Conservation (phyloP, 306 rosid genomes). For the Luffa aegyptiaca region DNA sequence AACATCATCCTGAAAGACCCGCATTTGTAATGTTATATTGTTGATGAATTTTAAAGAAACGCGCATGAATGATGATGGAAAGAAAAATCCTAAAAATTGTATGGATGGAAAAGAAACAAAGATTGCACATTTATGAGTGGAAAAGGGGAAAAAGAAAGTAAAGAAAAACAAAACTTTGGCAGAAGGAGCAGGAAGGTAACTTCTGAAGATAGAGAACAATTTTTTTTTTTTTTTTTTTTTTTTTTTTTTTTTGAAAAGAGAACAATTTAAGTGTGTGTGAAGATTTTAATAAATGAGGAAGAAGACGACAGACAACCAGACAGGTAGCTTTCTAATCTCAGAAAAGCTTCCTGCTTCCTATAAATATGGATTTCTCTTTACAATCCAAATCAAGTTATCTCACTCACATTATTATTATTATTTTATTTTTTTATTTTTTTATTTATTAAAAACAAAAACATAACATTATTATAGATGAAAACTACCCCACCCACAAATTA, state of each 20-base stretch:
- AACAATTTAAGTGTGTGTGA: background rate
- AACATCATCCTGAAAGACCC: too few relatives aligned
- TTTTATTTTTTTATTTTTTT: too few relatives aligned
- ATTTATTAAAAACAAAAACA: background rate
- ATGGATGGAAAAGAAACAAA: background rate
- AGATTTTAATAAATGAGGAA: background rate
- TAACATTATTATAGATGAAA: background rate
- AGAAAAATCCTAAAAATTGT: background rate
- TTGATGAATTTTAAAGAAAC: too few relatives aligned
- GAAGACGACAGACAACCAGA: background rate
- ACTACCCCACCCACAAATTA: background rate
- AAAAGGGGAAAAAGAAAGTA: background rate
- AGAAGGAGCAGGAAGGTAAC: background rate
- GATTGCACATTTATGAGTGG: background rate
- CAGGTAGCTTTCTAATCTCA: slow-evolving; percentile 4
- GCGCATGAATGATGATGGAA: background rate
- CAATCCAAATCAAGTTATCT: background rate
- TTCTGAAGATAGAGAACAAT: slow-evolving; percentile 7
- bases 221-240: too few relatives aligned
- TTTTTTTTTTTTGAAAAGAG: too few relatives aligned
- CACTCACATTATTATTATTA: background rate
- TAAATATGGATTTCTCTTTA: background rate
- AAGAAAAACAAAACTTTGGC: background rate
- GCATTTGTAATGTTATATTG: too few relatives aligned
- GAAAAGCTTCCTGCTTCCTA: background rate